Conservation (phyloP, 805 yeast genomes). For the Torulaspora delbrueckii region DNA sequence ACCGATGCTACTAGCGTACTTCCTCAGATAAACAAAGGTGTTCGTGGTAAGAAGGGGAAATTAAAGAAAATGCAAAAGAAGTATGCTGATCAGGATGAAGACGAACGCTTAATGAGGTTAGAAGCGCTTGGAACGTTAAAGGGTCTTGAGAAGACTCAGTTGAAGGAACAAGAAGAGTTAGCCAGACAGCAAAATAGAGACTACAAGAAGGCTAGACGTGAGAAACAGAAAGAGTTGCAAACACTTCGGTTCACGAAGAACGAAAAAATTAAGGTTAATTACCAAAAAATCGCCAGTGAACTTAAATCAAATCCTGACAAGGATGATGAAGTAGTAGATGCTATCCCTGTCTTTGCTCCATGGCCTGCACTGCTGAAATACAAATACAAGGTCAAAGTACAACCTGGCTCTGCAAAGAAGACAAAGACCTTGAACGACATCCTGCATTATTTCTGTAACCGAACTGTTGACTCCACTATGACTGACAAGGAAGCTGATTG, state of each 20-base stretch:
- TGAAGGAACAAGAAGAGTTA: constrained; percentile 35
- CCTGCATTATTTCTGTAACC: constrained; percentile 49
- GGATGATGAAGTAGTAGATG: constrained; percentile 53
- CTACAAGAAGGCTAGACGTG: constrained; percentile 35
- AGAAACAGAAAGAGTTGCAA: constrained; percentile 38
- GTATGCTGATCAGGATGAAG: constrained; percentile 89
- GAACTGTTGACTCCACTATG: constrained; percentile 44
- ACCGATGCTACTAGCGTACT: constrained; percentile 16
- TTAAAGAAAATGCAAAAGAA: constrained; percentile 75
- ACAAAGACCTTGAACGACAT: constrained; percentile 79
- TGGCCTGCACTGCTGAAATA: constrained; percentile 73
- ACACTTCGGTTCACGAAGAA: constrained; percentile 33
- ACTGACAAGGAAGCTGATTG: constrained; percentile 54
- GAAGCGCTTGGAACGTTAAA: constrained; percentile 80
- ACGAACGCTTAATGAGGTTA: constrained; percentile 70
- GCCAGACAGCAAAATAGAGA: constrained; percentile 35
- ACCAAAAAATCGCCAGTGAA: constrained; percentile 40
- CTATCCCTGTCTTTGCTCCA: constrained; percentile 88
- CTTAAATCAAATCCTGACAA: constrained; percentile 28
- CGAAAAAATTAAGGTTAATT: constrained; percentile 43
- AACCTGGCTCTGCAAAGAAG: constrained; percentile 74
- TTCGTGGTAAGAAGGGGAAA: constrained; percentile 83
- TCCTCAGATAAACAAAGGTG: constrained; percentile 39
- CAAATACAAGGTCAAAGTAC: constrained; percentile 78
- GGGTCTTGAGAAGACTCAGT: constrained; percentile 40